Base-by-base conservation (phyloP, 352 stramenopile species). In the Globisporangium apiculatum region DNA sequence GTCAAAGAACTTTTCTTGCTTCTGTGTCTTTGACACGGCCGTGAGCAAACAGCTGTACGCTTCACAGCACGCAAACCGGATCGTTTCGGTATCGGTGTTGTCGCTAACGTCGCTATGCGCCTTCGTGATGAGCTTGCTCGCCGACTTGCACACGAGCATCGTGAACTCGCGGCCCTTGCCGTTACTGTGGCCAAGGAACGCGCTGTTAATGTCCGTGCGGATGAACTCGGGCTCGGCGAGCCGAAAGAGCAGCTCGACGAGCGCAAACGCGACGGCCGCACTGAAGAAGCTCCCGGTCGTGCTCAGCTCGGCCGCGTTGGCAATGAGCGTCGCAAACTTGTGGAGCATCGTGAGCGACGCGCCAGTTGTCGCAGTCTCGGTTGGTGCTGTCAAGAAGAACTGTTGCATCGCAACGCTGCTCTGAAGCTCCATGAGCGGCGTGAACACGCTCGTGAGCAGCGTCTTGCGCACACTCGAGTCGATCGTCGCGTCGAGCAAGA, bases 1-100 rank as follows among this genome's bases (percentile, higher is more conserved):
- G 54, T 90, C 82, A 51, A 85, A 94, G 56, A 94, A 87, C 54
- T 94, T 94, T 48, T 94, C 82, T 48, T 92, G 79, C 31, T 90
- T 94, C 66, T 94, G 84, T 7, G 84, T 92, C 38, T 77, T 76
- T 1, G 82, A 87, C 24, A 94, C 80, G 3, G 82, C 83, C 2
- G 74, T 87, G 11, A 92, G 67, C 14, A 94, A 60, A 61, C 84
- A 94, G 37, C 70, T 76, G 53, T 91, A 94, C 18, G 84, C 84
- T 52, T 79, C 75, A 55, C 72, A 85, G 49, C 73, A 87, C 37
- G 69, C 49, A 53, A 87, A 77, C 6, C 73, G 69, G 10, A 64
- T 62, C 7, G 67, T 68, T 43, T 8, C 40, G 11, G 40, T 43
- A 12, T 43, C 11, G 7, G 40, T 12, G 3, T 12, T 12, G 12